Evolutionary conservation across 306 rosid species (phyloP), one percentile per base, ranked within the genome.

Genomic region (Clitoria ternatea): DNA sequence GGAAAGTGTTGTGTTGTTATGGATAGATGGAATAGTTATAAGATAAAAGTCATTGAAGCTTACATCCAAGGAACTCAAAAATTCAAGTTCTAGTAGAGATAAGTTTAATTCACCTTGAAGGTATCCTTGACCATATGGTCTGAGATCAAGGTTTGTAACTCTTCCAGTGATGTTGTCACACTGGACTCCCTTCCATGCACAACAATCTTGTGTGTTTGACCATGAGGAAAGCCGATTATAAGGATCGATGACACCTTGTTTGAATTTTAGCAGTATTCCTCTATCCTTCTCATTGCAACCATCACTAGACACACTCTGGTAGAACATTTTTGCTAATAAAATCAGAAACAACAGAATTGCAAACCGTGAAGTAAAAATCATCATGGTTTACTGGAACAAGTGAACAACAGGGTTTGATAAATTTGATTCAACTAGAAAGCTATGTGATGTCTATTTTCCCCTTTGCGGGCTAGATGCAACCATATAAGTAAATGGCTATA

Each of bases 51-150:
- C 0, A 35, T 77, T 77, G 0, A 0, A 0, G 3, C 66, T 39
- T 52, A 77, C 40, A n/a, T 61, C 23, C 32, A 69, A 39, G 10
- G 39, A 4, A 35, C 12, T 26, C 0, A 68, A 47, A 47, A 45
- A 76, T 30, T 68, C 47, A 68, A 67, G 63, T 24, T 68, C 5
- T 5, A 76, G 12, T 13, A 48, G 3, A 69, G 26, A 32, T 8
- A 72, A 23, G 14, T 47, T 52, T 2, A 71, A 29, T 24, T 45
- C 61, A 72, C 77, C 77, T 59, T 3, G 0, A 1, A 48, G 1
- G 0, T 0, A 1, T 4, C 1, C 4, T 0, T 3, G n/a, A n/a
- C n/a, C 0, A 1, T 24, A n/a, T 2, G n/a, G 14, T 12, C 9
- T 1, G 2, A 63, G 59, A 13, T 39, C 20, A 26, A 74, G 27